phyloP scores from a whole-genome alignment of 441 rosid species.

The Manihot esculenta region DNA sequence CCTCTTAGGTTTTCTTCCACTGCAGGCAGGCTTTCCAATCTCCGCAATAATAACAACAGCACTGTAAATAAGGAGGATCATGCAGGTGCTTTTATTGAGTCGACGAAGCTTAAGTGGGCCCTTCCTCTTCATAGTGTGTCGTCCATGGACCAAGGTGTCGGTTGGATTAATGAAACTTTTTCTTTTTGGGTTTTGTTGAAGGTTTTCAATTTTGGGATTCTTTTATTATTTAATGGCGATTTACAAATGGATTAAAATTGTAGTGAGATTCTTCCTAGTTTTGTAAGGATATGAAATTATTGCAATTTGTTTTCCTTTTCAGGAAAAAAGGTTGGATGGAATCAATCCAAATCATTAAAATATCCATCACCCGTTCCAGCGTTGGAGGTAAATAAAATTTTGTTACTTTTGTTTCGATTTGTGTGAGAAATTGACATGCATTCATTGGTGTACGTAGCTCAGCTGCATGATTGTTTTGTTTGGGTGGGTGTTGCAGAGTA shows the following conservation, averaged over 20 bases:
- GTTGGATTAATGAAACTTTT: background rate
- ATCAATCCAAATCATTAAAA: conserved; percentile 67
- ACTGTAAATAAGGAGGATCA: conserved; percentile 24
- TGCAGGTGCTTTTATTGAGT: conserved; percentile 22
- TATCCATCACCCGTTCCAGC: conserved; percentile 50
- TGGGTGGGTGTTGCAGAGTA: conserved; percentile 39
- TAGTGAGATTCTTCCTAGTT: no score
- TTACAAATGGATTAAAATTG: no score
- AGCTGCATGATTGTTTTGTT: background rate
- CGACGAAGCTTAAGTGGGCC: conserved; percentile 33
- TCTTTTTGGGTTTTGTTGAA: background rate
- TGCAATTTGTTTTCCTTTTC: background rate
- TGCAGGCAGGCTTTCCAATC: conserved; percentile 28
- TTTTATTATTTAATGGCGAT: background rate
- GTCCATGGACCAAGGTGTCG: conserved; percentile 44
- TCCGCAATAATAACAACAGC: conserved; percentile 13
- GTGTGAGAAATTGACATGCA: background rate
- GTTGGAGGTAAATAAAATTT: conserved; percentile 52
- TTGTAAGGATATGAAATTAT: background rate
- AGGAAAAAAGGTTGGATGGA: conserved; percentile 66
- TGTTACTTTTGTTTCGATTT: conserved; percentile 1
- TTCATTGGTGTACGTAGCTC: background rate
- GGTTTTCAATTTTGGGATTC: background rate
- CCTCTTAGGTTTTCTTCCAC: conserved; percentile 55
- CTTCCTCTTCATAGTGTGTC: conserved; percentile 32